phyloP scores from a whole-genome alignment of 345 rosid genomes.

The Gynandropsis gynandra region DNA sequence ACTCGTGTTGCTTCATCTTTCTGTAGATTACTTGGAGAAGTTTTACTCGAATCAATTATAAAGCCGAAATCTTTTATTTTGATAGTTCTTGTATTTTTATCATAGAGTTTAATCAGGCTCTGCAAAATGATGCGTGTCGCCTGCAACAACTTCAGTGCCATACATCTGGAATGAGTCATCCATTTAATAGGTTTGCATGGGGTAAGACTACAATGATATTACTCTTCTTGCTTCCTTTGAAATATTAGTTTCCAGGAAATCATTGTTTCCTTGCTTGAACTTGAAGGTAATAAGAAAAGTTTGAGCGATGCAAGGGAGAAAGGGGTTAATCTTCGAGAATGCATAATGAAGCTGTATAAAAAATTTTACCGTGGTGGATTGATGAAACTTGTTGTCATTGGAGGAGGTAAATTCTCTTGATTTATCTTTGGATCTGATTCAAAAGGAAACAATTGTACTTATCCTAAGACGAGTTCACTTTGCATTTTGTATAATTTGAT shows the following conservation, averaged over 20 bases:
- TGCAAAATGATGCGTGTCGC: conserved; percentile 88
- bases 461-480: conserved; percentile 3
- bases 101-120: conserved; percentile 86
- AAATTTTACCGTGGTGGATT: conserved; percentile 76
- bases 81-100: conserved; percentile 10
- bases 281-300: conserved; percentile 89
- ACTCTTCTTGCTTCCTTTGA: conserved; percentile 16
- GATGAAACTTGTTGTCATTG: conserved; percentile 95
- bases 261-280: conserved; percentile 5
- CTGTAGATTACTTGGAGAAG: conserved; percentile 2
- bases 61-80: conserved; percentile 13
- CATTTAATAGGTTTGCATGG: conserved; percentile 77
- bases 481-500: conserved; percentile 12
- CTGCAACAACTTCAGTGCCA: conserved; percentile 94
- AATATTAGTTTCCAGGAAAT: conserved; percentile 18
- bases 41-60: conserved; percentile 1
- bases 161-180: conserved; percentile 62
- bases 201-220: conserved; percentile 47
- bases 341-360: conserved; percentile 53
- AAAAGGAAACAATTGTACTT: not conserved
- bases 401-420: conserved; percentile 61
- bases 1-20: conserved; percentile 3
- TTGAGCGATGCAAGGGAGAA: conserved; percentile 77
- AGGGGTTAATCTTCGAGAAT: conserved; percentile 75
- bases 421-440: conserved; percentile 13